Base-by-base conservation (phyloP, 1,284 basidiomycete genomes). In the Sphagnurus paluster region DNA sequence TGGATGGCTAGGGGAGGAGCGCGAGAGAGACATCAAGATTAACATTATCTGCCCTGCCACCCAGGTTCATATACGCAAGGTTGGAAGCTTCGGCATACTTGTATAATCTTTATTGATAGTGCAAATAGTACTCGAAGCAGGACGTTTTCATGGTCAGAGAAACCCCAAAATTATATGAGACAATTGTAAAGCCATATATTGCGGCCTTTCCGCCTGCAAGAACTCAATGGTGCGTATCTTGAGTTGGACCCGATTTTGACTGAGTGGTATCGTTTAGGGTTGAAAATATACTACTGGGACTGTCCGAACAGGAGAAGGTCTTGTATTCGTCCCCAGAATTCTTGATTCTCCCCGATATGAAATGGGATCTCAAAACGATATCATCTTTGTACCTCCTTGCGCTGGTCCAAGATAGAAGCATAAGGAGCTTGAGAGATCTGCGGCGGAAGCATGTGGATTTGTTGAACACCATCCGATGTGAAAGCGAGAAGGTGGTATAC, bases 281-380 rank as follows among this genome's bases (percentile, higher is more conserved):
- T 0, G 79, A 86, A 54, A 89, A 95, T 55, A 91, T 99, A 45
- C 73, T 98, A 4, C 76, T 78, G 0, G 92, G 93, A 16, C 70
- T 71, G 23, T 87, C 90, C 14, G 95, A 99, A 65, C 76, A 79
- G 14, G 81, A 90, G 7, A 86, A 88, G 46, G 72, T 96, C 32
- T 64, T 95, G 14, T 87, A 78, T 62, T 76, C 80, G 16, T 84
- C 83, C 38, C 62, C 76, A 1, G 87, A 90, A 7, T 98, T 92
- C 60, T 62, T 98, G 40, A 80, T 97, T 48, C 67, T 94, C 0
- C 93, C 94, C 0, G 93, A 98, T 66, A 87, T 95, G 79, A 94
- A 94, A 67, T 93, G 96, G 96, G 94, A 98, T 61, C 77, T 86
- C 23, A 84, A 77, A 2, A 82, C 84, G 2, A 59, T 80, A n/a